Evolutionary conservation across 495 filamentous ascomycete species (phyloP), one percentile per base, ranked within the genome.

Genomic region (Bacidia gigantensis): DNA sequence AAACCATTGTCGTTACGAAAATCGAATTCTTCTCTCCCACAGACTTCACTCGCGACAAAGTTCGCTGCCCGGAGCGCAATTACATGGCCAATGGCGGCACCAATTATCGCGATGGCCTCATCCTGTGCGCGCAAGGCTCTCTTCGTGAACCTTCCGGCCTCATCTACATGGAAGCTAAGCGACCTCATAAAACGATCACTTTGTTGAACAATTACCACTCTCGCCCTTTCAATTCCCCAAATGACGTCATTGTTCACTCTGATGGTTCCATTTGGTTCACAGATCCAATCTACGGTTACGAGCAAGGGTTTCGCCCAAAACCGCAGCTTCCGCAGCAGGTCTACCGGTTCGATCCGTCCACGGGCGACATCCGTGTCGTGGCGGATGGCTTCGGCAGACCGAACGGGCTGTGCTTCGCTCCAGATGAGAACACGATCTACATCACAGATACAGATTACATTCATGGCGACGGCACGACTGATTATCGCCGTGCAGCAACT

Each of bases 61-160:
- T 60, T 46, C 55, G 60, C 46, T 63, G 59, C 35, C 53, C 58
- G 10, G 57, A 62, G 41, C 57, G 59, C 24, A 75, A 79, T 46
- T 69, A 72, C 41, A 76, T 79, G 72, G 77, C 72, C 11, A 75
- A 76, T 29, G 75, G 77, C 5, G 77, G 71, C 12, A 64, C 72
- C 14, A 75, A 75, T 41, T 73, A 72, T 56, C 58, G 56, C 26
- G 62, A 66, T 25, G 58, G 60, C n/a, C 50, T 71, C 26, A 60
- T 73, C 14, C 58, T 72, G 54, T 80, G 77, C 59, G 72, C 72
- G 0, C 77, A 82, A 55, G 77, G 78, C n/a, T 67, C 61, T 3
- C 52, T 66, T 2, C 49, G 60, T 18, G 58, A 68, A 9, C 70
- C 70, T 0, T 72, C 73, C 7, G 78, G 77, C 1, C 61, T 83